These are phyloP conservation scores for Marasmius tenuissimus DNA, from an alignment of 1,284 basidiomycete species.

Conservation along the genomic window DNA sequence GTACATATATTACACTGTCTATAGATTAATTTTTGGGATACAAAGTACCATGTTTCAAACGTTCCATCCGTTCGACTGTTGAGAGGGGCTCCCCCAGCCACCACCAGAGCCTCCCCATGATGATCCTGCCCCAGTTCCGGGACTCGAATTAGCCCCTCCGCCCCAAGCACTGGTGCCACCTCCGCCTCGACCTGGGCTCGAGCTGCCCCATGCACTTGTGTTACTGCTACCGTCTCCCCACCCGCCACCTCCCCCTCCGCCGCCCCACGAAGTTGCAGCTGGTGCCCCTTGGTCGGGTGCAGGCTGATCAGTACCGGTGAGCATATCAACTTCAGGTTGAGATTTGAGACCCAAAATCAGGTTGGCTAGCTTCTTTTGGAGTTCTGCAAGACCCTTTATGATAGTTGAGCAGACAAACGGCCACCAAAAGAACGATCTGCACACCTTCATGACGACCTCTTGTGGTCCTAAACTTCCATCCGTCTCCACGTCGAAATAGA, in stretches of 20 bases:
- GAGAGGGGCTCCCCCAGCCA: conserved; percentile 42
- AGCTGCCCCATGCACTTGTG: conserved; percentile 28
- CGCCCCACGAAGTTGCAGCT: conserved; percentile 16
- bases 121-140: conserved; percentile 6
- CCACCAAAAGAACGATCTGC: conserved; percentile 13
- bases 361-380: conserved; percentile 81
- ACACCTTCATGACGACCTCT: conserved; percentile 84
- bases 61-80: conserved; percentile 58
- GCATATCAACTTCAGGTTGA: conserved; percentile 56
- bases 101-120: conserved; percentile 16
- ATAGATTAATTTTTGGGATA: neutral
- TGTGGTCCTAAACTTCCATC: conserved; percentile 87
- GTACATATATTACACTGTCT: neutral
- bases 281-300: conserved; percentile 13
- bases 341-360: conserved; percentile 74
- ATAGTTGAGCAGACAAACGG: conserved; percentile 2
- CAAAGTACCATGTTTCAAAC: conserved; percentile 26
- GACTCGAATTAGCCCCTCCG: conserved; percentile 23
- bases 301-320: conserved; percentile 25
- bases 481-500: conserved; percentile 91
- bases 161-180: conserved; percentile 18
- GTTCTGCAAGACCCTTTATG: conserved; percentile 71
- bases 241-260: conserved; percentile 27
- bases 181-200: neutral
- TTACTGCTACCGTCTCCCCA: conserved; percentile 12